Evolutionary conservation across 2,329 filamentous ascomycete genomes (phyloP).

Genomic region (Ceratocystis lukuohia): DNA sequence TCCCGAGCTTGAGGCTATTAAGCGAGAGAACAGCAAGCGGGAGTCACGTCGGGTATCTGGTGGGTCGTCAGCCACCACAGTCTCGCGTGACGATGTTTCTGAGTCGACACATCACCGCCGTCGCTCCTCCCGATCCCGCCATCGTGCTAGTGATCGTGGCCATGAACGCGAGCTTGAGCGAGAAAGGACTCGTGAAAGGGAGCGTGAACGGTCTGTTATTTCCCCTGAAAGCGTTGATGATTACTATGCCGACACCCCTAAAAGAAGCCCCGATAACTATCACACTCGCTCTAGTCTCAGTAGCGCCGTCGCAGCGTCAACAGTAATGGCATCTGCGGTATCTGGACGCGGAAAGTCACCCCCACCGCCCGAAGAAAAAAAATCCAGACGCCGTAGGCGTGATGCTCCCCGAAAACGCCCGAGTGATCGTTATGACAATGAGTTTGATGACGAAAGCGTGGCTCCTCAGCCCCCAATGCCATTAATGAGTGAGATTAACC

Average conservation of each 20-base stretch:
- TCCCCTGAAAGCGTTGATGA: conserved; percentile 15
- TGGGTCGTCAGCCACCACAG: conserved; percentile 41
- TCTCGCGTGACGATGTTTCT: conserved; percentile 43
- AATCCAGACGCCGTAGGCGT: conserved; percentile 35
- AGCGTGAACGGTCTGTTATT: conserved; percentile 33
- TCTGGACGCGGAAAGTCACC: conserved; percentile 16
- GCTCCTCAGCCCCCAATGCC: conserved; percentile 66
- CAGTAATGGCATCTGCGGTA: conserved; percentile 27
- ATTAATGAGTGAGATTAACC: conserved; percentile 69
- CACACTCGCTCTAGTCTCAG: conserved; percentile 27
- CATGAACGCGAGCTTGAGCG: conserved; percentile 2
- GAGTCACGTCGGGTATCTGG: conserved; percentile 53
- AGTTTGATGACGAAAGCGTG: conserved; percentile 40
- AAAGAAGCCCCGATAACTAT: conserved; percentile 32
- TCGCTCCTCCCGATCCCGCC: conserved; percentile 36
- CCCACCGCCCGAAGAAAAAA: conserved; percentile 23
- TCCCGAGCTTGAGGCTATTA: conserved; percentile 81
- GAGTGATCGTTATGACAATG: conserved; percentile 35
- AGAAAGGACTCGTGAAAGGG: conserved; percentile 2
- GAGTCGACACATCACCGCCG: conserved; percentile 36
- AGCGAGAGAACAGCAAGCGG: conserved; percentile 73
- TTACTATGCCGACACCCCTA: conserved; percentile 30
- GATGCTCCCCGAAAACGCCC: conserved; percentile 36
- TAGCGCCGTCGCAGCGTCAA: conserved; percentile 19
- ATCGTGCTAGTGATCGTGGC: conserved; percentile 20